phyloP scores from a whole-genome alignment of 176 grass and related monocot genomes.

The Triticum dicoccoides region DNA sequence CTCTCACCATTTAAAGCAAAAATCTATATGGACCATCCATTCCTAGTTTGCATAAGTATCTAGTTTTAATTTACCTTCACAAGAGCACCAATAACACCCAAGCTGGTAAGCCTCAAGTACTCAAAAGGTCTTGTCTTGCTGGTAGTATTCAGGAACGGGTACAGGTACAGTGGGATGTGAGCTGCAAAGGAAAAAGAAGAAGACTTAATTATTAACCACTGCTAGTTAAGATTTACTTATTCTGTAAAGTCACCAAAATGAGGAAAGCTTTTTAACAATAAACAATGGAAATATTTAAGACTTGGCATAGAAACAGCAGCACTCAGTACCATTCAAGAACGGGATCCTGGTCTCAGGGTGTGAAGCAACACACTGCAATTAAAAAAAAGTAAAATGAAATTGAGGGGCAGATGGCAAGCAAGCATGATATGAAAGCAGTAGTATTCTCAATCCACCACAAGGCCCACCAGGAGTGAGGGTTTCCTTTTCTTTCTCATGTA shows the following conservation, averaged over 20 bases:
- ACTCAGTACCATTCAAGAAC: constrained; percentile 72
- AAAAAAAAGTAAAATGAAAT: not conserved
- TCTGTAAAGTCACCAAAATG: not conserved
- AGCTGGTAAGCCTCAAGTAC: constrained; percentile 87
- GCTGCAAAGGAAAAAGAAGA: constrained; percentile 50
- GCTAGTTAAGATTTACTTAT: not conserved
- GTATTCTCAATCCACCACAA: not conserved
- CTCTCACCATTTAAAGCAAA: not conserved
- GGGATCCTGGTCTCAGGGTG: constrained; percentile 78
- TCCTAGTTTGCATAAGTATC: constrained; percentile 10
- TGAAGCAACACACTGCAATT: constrained; percentile 80
- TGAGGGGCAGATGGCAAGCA: not conserved
- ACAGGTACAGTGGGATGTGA: constrained; percentile 79
- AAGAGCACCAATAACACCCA: constrained; percentile 94
- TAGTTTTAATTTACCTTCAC: constrained; percentile 69
- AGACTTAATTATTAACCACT: constrained; percentile 4
- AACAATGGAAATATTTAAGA: not conserved
- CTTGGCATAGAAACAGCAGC: not conserved
- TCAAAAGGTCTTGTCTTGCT: constrained; percentile 83
- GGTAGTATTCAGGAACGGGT: constrained; percentile 84
- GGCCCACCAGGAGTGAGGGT: not conserved
- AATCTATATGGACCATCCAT: not conserved
- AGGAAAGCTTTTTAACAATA: not conserved
- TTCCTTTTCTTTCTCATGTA: constrained; percentile 29
- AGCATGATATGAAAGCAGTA: not conserved